Conservation (phyloP, 306 rosid species). For the Sophora flavescens region DNA sequence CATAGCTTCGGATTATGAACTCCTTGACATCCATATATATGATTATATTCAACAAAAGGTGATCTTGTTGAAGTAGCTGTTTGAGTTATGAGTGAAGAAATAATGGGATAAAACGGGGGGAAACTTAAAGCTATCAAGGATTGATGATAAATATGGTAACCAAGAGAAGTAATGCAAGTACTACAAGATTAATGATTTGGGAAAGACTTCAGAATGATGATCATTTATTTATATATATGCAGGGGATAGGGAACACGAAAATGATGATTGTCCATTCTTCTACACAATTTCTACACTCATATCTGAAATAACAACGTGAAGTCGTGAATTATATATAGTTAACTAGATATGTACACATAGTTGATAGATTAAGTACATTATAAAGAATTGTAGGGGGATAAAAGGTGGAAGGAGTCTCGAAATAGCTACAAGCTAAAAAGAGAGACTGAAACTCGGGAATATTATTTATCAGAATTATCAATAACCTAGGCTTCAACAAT, state of each 20-base stretch:
- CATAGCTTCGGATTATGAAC: slow-evolving; percentile 65
- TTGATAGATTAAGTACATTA: too few relatives aligned
- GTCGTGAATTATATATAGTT: too few relatives aligned
- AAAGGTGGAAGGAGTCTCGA: background rate
- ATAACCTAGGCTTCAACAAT: slow-evolving; percentile 45
- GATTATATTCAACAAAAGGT: background rate
- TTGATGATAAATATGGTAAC: background rate
- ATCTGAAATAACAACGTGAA: too few relatives aligned
- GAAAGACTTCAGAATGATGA: slow-evolving; percentile 35
- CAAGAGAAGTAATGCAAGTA: background rate
- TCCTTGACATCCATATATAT: slow-evolving; percentile 51
- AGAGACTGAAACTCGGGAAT: slow-evolving; percentile 43
- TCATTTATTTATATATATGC: slow-evolving; percentile 37
- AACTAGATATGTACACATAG: too few relatives aligned
- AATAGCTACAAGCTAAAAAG: background rate
- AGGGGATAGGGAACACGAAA: background rate
- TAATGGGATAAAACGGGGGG: background rate
- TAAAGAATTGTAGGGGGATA: too few relatives aligned
- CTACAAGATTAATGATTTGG: slow-evolving; percentile 33
- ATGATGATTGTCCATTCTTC: too few relatives aligned
- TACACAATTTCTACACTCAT: too few relatives aligned
- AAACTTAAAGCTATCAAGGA: background rate
- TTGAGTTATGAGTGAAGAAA: background rate
- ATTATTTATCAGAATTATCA: slow-evolving; percentile 48
- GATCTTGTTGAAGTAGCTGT: slow-evolving; percentile 2